Evolutionary conservation across 495 filamentous ascomycete species (phyloP).

Genomic region (Podospora pseudopauciseta): DNA sequence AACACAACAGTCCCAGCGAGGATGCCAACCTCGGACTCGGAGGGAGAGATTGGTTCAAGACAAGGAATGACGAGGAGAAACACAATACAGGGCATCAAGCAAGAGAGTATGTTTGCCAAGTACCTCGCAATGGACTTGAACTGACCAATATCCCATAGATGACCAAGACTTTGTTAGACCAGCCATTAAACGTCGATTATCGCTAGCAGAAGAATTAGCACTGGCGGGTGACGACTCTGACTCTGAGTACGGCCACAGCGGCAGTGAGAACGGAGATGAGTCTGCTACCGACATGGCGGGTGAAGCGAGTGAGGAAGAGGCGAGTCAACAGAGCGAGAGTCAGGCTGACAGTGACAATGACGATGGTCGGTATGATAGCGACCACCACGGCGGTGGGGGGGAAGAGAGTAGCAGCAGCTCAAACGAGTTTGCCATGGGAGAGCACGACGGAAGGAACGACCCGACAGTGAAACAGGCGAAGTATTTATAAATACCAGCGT

Average conservation of each 20-base stretch:
- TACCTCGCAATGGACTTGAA: not conserved
- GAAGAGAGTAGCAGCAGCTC: conserved; percentile 1
- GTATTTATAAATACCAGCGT: not conserved
- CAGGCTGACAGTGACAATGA: not conserved
- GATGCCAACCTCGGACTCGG: not conserved
- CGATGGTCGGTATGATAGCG: not conserved
- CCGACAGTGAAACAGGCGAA: not conserved
- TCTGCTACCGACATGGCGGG: not conserved
- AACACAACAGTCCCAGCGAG: not conserved
- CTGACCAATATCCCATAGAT: not conserved
- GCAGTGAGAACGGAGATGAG: conserved; percentile 3
- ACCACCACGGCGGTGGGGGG: not conserved
- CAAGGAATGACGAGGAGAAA: conserved; percentile 11
- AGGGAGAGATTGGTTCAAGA: not conserved
- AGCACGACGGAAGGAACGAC: not conserved
- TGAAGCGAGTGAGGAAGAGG: not conserved
- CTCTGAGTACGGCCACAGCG: conserved; percentile 15
- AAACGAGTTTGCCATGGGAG: not conserved
- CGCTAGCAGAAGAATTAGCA: conserved; percentile 24
- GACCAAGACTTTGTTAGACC: not conserved
- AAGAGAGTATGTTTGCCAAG: conserved; percentile 16
- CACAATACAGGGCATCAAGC: conserved; percentile 18
- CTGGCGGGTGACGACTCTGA: conserved; percentile 20
- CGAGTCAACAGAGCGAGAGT: not conserved
- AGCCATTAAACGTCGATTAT: conserved; percentile 12